Evolutionary conservation across 805 yeast genomes (phyloP), one percentile per base, ranked within the genome.

Genomic region (Torulaspora quercuum): DNA sequence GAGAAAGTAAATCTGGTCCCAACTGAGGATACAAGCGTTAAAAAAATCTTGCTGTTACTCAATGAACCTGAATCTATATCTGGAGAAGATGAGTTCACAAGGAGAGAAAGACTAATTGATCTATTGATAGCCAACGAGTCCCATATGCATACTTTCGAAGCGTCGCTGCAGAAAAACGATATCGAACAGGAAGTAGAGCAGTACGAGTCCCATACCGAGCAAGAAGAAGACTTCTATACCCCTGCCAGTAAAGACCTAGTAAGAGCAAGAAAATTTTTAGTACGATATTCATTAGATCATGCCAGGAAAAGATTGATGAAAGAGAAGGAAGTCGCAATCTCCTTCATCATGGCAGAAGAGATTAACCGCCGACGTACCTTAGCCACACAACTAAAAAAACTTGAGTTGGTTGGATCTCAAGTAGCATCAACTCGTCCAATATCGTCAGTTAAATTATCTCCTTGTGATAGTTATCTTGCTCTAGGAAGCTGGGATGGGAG

Each of bases 401-500:
- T 67, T 21, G 75, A 72, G 17, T 58, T 80, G 3, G 50, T 53
- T 19, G 95, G 90, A 0, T 73, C 95, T 0, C 94, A 88, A 53
- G 60, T 82, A 12, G 74, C 80, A 2, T 78, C 84, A 13, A 67
- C 71, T 3, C 65, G 96, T 39, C 86, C 95, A 3, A 69, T 83
- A 0, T 80, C 95, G 0, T 56, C 67, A 2, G 75, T 80, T 1
- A 49, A 75, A 5, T 67, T 75, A 13, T 66, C 76, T 4, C 59
- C 64, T 0, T 53, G 64, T 34, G 57, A 64, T 3, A 27, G 49
- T 2, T 34, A 44, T 2, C 58, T 84, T 3, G 82, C 86, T 0
- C 67, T 77, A 9, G 92, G 88, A 0, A 82, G 92, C 23, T 90
- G 97, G 97, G 76, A 80, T 44, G 97, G 97, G 3, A 68, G 69